Percentiles rank a stretch among this genome's conserved stretches.
Evolutionary conservation across 2,329 filamentous ascomycete genomes (phyloP).

Genomic region (Trichoderma afroharzianum): DNA sequence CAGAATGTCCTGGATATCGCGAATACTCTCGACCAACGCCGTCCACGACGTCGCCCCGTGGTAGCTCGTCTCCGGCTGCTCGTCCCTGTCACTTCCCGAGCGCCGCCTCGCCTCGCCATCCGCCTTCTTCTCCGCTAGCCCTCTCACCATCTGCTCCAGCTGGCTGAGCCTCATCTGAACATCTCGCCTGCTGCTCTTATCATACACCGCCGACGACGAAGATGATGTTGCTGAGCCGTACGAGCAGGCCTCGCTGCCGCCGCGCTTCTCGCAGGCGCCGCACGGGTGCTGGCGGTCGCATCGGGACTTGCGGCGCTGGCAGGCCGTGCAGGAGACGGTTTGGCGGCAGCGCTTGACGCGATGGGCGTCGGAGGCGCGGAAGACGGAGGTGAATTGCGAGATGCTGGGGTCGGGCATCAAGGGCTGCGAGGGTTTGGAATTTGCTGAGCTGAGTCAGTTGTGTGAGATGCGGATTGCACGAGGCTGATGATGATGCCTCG

Average conservation of each 20-base stretch:
- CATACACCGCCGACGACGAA: conserved; percentile 18
- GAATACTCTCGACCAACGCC: conserved; percentile 41
- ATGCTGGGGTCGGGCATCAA: conserved; percentile 27
- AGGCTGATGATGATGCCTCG: not conserved
- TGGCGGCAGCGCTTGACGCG: conserved; percentile 39
- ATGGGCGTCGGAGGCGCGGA: conserved; percentile 34
- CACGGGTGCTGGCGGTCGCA: conserved; percentile 43
- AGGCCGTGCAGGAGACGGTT: conserved; percentile 40
- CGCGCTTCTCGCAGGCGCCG: conserved; percentile 38
- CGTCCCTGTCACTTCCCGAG: not conserved
- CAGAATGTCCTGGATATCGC: conserved; percentile 39
- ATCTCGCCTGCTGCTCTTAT: conserved; percentile 28
- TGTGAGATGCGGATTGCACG: not conserved
- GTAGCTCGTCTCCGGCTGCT: conserved; percentile 23
- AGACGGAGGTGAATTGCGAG: conserved; percentile 28
- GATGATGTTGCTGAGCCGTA: conserved; percentile 27
- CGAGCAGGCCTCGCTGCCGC: conserved; percentile 32
- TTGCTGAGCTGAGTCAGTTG: not conserved
- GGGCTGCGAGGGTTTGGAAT: not conserved
- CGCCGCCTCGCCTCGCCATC: not conserved
- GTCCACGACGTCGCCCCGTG: conserved; percentile 41
- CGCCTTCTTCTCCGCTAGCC: conserved; percentile 27
- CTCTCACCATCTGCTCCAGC: conserved; percentile 41
- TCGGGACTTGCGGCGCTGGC: conserved; percentile 41
- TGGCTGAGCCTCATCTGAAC: conserved; percentile 38